Conservation (phyloP, 1,139 yeast genomes). For the Yamadazyma atlantica region DNA sequence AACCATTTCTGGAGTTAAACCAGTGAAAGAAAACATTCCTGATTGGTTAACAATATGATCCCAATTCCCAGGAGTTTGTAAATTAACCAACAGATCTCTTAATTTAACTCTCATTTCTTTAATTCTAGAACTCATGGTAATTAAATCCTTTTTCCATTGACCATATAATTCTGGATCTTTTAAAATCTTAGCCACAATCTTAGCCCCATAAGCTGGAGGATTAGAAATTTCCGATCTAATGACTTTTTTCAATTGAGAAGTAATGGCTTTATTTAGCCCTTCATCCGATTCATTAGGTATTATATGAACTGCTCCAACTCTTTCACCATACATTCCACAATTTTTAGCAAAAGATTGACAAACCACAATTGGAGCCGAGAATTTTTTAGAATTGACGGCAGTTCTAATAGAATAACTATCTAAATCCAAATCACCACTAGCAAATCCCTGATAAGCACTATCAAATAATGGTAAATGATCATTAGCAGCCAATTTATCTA, state of each 20-base stretch:
- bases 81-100: conserved; percentile 57
- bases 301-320: conserved; percentile 90
- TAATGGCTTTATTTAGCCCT: conserved; percentile 47
- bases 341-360: conserved; percentile 98
- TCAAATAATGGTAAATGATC: conserved; percentile 46
- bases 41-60: conserved; percentile 87
- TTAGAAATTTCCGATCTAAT: conserved; percentile 86
- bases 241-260: conserved; percentile 75
- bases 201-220: conserved; percentile 96
- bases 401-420: conserved; percentile 88
- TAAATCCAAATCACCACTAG: conserved; percentile 69
- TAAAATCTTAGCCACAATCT: conserved; percentile 79
- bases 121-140: conserved; percentile 87
- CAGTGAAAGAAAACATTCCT: conserved; percentile 97
- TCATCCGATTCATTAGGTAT: conserved; percentile 49
- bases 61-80: conserved; percentile 89
- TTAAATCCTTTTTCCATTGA: conserved; percentile 86
- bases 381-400: conserved; percentile 56
- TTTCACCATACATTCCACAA: conserved; percentile 97
- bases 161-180: conserved; percentile 59
- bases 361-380: conserved; percentile 56
- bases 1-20: conserved; percentile 78
- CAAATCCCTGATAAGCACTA: conserved; percentile 50
- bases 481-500: conserved; percentile 38
- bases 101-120: conserved; percentile 70